Base-by-base conservation (phyloP, 345 rosid species). In the Raphanus sativus region DNA sequence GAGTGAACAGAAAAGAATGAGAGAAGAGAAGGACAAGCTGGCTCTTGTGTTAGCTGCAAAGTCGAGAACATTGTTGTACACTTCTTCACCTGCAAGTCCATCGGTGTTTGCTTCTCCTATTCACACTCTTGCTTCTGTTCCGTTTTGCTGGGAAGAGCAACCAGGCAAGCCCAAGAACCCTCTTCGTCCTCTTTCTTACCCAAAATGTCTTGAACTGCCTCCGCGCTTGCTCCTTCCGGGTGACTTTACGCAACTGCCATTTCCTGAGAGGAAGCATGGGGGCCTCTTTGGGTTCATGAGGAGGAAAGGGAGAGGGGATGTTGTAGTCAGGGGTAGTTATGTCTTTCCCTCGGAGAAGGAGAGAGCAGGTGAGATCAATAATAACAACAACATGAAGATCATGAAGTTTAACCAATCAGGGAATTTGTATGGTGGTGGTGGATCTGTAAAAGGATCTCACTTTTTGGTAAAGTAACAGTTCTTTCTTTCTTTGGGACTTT, bases 91-190 rank as follows among this genome's bases (percentile, higher is more conserved):
- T 42, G 84, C 86, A 54, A 84, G 80, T 62, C 83, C 92, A 71
- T 84, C 84, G 45, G 85, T 65, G 83, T 63, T 78, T 66, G 88
- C 94, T 52, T 87, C 98, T 50, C 94, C 97, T 8, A 79, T 84
- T 34, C 83, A 85, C 64, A 73, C 87, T 11, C 77, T 84, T 28
- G 98, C 93, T 8, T 80, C 93, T 2, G 92, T 93, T 62, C 98
- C 98, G 6, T 93, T 93, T 65, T 85, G 86, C 6, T 93, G 98
- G 98, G 98, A 93, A 65, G 93, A 93, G 38, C 84, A 88, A 81
- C 97, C 98, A 6, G 97, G 98, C 26, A 93, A 91, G 80, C 97
- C 98, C 13, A 88, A 91, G 75, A 60, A 76, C 65, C 74, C 69
- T 65, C 84, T 38, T 69, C 61, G 71, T 40, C 74, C 60, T 50